Conservation (phyloP, 2,329 filamentous ascomycete genomes). For the Ophidiomyces ophidiicola region DNA sequence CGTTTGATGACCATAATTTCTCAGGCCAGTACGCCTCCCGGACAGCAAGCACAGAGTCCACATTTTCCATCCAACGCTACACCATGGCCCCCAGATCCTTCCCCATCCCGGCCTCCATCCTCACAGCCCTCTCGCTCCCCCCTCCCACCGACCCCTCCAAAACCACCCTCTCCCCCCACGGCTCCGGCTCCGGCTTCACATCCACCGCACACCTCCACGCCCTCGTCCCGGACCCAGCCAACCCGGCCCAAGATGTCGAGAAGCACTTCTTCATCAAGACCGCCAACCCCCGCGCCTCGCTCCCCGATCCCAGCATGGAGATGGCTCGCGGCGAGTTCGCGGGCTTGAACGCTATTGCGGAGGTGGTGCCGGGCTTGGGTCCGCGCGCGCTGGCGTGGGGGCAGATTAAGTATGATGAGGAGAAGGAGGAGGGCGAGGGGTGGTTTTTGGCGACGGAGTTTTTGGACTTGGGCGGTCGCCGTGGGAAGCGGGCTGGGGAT, state of each 20-base stretch:
- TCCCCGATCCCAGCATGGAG: slow-evolving; percentile 14
- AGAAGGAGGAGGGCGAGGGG: slow-evolving; percentile 24
- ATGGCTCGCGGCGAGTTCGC: slow-evolving; percentile 58
- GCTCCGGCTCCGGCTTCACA: slow-evolving; percentile 34
- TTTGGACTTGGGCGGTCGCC: slow-evolving; percentile 39
- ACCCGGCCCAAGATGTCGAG: slow-evolving; percentile 16
- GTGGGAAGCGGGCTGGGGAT: slow-evolving; percentile 50
- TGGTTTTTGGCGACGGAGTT: slow-evolving; percentile 5
- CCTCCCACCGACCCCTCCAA: slow-evolving; percentile 23
- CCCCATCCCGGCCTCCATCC: slow-evolving; percentile 24
- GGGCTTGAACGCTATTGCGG: slow-evolving; percentile 70
- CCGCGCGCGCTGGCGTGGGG: slow-evolving; percentile 66
- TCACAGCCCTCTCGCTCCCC: slow-evolving; percentile 29
- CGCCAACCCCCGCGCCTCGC: neutral
- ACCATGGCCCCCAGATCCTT: neutral
- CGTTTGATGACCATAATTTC: no score
- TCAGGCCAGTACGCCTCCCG: no score
- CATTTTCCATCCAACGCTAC: no score
- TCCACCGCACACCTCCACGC: slow-evolving; percentile 32
- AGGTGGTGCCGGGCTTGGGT: slow-evolving; percentile 59
- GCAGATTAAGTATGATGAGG: slow-evolving; percentile 26
- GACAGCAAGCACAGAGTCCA: no score
- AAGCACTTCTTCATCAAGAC: slow-evolving; percentile 33
- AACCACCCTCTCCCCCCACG: slow-evolving; percentile 27
- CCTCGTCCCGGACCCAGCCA: slow-evolving; percentile 15